Percentiles rank a stretch among this genome's conserved stretches.
Evolutionary conservation across 129 eudicot genomes (phyloP).

Genomic region (Apium graveolens): DNA sequence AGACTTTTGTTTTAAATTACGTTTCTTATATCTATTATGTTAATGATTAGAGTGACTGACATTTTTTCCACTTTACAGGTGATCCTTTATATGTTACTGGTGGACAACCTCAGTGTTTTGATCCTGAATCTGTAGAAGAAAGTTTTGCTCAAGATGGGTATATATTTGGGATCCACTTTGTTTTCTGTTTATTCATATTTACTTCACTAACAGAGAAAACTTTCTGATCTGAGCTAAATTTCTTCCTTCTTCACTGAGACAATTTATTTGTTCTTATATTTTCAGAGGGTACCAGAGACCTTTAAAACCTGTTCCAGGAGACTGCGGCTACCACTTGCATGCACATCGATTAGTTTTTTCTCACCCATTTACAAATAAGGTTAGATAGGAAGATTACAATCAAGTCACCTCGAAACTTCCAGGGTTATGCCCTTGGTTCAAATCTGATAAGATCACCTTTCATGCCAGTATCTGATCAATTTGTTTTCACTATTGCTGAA

Average conservation of each 20-base stretch:
- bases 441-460: background rate
- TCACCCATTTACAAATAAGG: slow-evolving; percentile 79
- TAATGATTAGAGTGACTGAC: background rate
- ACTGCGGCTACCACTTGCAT: slow-evolving; percentile 93
- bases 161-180: background rate
- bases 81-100: slow-evolving; percentile 79
- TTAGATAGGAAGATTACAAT: slow-evolving; percentile 11
- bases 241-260: background rate
- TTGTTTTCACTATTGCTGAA: background rate
- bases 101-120: slow-evolving; percentile 60
- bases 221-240: background rate
- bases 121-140: slow-evolving; percentile 45
- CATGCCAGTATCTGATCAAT: background rate
- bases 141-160: slow-evolving; percentile 92
- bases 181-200: background rate
- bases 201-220: background rate
- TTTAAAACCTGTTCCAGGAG: slow-evolving; percentile 93
- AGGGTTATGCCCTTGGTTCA: background rate
- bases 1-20: background rate
- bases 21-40: background rate
- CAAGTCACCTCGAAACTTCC: background rate
- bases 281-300: slow-evolving; percentile 83
- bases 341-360: slow-evolving; percentile 61
- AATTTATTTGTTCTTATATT: background rate
- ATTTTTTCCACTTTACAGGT: slow-evolving; percentile 39